A percentile compares a stretch with the other conserved stretches of the same genome.
These are phyloP conservation scores for Solanum sitiens DNA, from an alignment of 257 asterid genomes.

Conservation along the genomic window DNA sequence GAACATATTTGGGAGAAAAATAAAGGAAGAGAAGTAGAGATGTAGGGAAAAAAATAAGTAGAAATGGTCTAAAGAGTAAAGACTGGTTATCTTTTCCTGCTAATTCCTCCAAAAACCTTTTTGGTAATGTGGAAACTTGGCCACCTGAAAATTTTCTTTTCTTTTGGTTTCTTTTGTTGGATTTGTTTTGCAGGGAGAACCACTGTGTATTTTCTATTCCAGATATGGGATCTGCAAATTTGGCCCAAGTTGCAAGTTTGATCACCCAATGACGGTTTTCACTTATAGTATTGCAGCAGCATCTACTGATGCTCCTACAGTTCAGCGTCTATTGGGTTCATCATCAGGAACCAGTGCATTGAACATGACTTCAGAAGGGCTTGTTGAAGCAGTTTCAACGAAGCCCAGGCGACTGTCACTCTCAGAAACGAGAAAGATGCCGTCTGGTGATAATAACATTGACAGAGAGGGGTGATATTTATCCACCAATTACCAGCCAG, in stretches of 20 bases:
- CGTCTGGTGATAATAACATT: slow-evolving; percentile 65
- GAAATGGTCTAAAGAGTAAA: neutral
- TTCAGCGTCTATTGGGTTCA: slow-evolving; percentile 54
- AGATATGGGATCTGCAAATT: slow-evolving; percentile 95
- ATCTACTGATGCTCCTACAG: slow-evolving; percentile 49
- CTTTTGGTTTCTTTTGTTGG: slow-evolving; percentile 5
- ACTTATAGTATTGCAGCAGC: slow-evolving; percentile 49
- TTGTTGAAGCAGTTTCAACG: slow-evolving; percentile 50
- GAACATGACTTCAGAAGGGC: slow-evolving; percentile 57
- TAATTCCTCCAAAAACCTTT: neutral
- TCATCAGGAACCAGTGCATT: slow-evolving; percentile 61
- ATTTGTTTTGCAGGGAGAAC: slow-evolving; percentile 65
- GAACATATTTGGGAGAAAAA: neutral
- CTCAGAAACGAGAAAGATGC: slow-evolving; percentile 63
- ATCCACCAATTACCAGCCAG: slow-evolving; percentile 18
- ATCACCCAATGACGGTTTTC: slow-evolving; percentile 88
- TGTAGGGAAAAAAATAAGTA: neutral
- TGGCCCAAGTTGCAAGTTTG: slow-evolving; percentile 99
- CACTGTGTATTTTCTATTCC: slow-evolving; percentile 85
- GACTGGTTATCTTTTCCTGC: neutral
- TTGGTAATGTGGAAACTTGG: neutral
- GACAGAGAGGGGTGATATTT: slow-evolving; percentile 60
- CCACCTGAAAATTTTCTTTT: neutral
- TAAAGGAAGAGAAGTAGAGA: neutral
- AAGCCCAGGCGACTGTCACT: slow-evolving; percentile 52